Conservation (phyloP, 2,329 filamentous ascomycete species). For the Colletotrichum destructivum region DNA sequence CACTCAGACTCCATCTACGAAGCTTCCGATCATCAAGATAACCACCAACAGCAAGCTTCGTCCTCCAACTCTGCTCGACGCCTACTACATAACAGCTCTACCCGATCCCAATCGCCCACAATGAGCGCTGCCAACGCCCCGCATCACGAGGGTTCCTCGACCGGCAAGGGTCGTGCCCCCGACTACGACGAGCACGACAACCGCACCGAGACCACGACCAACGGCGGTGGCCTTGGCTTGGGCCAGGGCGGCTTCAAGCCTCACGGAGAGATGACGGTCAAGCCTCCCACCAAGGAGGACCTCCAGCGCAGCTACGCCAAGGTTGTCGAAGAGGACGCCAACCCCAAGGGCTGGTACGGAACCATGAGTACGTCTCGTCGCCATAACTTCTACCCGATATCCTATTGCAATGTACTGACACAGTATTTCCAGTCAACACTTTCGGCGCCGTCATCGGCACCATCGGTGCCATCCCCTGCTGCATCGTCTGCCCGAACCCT, state of each 20-base stretch:
- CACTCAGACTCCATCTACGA: slow-evolving; percentile 24
- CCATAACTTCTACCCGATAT: not conserved
- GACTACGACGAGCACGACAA: slow-evolving; percentile 38
- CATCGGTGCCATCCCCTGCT: slow-evolving; percentile 90
- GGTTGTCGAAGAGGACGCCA: slow-evolving; percentile 74
- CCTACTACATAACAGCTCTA: slow-evolving; percentile 29
- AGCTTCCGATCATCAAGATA: slow-evolving; percentile 34
- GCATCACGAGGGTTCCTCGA: slow-evolving; percentile 34
- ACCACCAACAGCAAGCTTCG: slow-evolving; percentile 2
- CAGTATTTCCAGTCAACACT: slow-evolving; percentile 70
- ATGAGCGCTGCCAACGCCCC: slow-evolving; percentile 39
- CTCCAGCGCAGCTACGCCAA: slow-evolving; percentile 86
- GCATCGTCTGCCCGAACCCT: slow-evolving; percentile 92
- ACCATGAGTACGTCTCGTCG: slow-evolving; percentile 76
- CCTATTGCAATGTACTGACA: slow-evolving; percentile 24
- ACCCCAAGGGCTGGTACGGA: slow-evolving; percentile 90
- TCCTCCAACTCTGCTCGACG: slow-evolving; percentile 44
- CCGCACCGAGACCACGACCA: slow-evolving; percentile 16
- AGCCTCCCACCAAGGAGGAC: slow-evolving; percentile 86
- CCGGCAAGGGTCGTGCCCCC: slow-evolving; percentile 40
- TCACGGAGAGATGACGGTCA: slow-evolving; percentile 76
- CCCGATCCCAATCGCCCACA: slow-evolving; percentile 30
- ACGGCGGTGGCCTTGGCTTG: slow-evolving; percentile 42
- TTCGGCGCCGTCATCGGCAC: slow-evolving; percentile 84
- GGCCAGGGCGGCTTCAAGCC: slow-evolving; percentile 61